These are phyloP conservation scores for Pluteus cervinus DNA, from an alignment of 768 basidiomycete species.

Conservation along the genomic window DNA sequence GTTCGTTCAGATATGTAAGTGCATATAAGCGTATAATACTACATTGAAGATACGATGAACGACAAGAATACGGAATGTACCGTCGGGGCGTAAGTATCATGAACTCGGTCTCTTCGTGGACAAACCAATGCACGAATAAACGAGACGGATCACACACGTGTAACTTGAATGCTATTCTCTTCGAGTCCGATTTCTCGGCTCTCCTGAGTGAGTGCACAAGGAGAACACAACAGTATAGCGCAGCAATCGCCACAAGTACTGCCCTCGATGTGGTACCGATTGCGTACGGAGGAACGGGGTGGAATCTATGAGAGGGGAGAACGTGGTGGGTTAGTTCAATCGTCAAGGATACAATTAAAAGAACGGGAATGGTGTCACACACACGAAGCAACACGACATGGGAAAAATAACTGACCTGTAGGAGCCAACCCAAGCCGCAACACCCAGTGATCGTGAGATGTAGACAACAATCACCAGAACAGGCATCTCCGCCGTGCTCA, in stretches of 20 bases:
- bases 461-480: slow-evolving; percentile 29
- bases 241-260: slow-evolving; percentile 34
- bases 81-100: no score
- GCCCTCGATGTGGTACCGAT: slow-evolving; percentile 42
- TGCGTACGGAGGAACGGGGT: slow-evolving; percentile 31
- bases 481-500: slow-evolving; percentile 23
- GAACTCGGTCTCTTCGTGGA: no score
- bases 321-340: neutral
- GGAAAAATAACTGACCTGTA: slow-evolving; percentile 26
- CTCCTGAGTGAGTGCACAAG: slow-evolving; percentile 46
- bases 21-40: no score
- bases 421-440: slow-evolving; percentile 29
- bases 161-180: slow-evolving; percentile 37
- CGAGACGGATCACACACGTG: no score
- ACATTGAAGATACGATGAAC: no score
- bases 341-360: neutral
- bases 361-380: neutral
- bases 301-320: slow-evolving; percentile 15
- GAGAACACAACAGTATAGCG: slow-evolving; percentile 32
- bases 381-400: neutral
- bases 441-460: slow-evolving; percentile 22
- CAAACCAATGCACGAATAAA: no score
- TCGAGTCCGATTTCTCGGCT: slow-evolving; percentile 41
- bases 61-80: no score
- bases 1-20: no score